Percentiles rank a stretch among this genome's conserved stretches.
Evolutionary conservation across 2,329 filamentous ascomycete species (phyloP).

Genomic region (Ceratocystis cubensis): DNA sequence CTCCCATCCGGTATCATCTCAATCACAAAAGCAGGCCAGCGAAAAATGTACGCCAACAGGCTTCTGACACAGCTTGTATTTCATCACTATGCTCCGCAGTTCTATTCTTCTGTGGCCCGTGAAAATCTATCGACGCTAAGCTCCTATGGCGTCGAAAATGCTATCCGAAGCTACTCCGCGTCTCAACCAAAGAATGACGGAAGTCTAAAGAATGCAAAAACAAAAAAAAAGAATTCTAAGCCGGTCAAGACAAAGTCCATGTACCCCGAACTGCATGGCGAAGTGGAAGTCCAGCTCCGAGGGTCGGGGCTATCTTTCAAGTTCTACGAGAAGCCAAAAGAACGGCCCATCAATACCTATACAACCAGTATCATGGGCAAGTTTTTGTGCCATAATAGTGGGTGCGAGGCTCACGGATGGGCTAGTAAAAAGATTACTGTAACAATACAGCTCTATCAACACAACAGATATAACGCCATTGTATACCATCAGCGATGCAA

Average conservation of each 20-base stretch:
- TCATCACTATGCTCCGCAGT: background rate
- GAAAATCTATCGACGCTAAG: background rate
- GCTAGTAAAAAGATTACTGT: background rate
- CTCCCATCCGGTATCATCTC: no score
- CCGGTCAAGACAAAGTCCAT: background rate
- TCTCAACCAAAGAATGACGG: background rate
- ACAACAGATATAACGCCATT: background rate
- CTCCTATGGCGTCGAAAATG: background rate
- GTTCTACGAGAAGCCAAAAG: background rate
- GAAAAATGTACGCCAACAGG: background rate
- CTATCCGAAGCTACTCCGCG: background rate
- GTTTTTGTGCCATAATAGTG: background rate
- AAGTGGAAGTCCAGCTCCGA: background rate
- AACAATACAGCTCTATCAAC: background rate
- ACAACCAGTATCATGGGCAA: background rate
- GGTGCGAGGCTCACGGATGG: background rate
- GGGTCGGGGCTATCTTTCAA: background rate
- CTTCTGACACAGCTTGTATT: background rate
- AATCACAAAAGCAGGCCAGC: background rate
- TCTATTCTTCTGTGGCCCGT: background rate
- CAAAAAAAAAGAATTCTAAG: background rate
- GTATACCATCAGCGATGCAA: background rate
- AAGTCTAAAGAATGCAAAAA: background rate
- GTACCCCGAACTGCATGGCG: background rate
- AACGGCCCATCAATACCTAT: background rate